phyloP scores from a whole-genome alignment of 768 basidiomycete species.

The Russula dissimulans region DNA sequence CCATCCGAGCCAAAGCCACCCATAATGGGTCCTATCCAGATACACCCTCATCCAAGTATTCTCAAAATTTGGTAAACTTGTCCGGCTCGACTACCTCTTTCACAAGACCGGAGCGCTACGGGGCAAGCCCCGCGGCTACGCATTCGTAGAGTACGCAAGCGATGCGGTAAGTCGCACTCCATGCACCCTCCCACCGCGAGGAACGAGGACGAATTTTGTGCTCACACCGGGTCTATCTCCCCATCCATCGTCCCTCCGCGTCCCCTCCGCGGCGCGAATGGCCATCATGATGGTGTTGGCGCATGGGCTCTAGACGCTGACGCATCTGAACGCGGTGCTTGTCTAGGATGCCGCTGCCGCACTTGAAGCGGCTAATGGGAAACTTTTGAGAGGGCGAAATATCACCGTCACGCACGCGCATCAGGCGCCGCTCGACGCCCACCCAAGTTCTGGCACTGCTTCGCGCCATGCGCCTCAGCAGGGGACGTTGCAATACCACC shows the following conservation, averaged over 20 bases:
- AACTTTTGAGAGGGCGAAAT: slow-evolving; percentile 77
- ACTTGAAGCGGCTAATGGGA: slow-evolving; percentile 61
- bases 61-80: slow-evolving; percentile 84
- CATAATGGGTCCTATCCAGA: slow-evolving; percentile 32
- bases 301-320: not conserved
- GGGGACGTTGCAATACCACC: not conserved
- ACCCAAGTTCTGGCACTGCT: not conserved
- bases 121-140: slow-evolving; percentile 93
- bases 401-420: slow-evolving; percentile 88
- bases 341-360: slow-evolving; percentile 78
- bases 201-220: not conserved
- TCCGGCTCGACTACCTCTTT: slow-evolving; percentile 90
- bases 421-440: slow-evolving; percentile 50
- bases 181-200: slow-evolving; percentile 13
- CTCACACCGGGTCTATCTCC: slow-evolving; percentile 43
- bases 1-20: not conserved
- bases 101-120: slow-evolving; percentile 85
- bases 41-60: slow-evolving; percentile 86
- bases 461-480: slow-evolving; percentile 1
- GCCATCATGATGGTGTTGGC: too few relatives aligned
- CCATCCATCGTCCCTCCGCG: not conserved
- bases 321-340: slow-evolving; percentile 17
- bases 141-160: slow-evolving; percentile 79
- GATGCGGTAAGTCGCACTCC: slow-evolving; percentile 49
- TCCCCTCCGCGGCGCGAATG: too few relatives aligned